These are phyloP conservation scores for Millerozyma acaciae DNA, from an alignment of 805 yeast genomes.

Conservation along the genomic window DNA sequence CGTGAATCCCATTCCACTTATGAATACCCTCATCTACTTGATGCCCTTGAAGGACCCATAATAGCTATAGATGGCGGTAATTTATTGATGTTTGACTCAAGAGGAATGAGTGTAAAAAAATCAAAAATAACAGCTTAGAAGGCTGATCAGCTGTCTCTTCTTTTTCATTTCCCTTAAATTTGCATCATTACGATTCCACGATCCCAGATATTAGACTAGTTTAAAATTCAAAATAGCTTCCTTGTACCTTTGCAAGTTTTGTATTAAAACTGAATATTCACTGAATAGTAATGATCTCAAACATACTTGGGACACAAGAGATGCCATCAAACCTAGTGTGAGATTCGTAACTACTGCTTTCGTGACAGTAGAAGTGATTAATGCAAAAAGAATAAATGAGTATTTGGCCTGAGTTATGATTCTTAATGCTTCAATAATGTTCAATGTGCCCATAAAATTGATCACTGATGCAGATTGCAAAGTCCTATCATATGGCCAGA, in stretches of 20 bases:
- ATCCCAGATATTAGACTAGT: too few relatives aligned
- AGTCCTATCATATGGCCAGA: slow-evolving; percentile 91
- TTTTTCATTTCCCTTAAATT: too few relatives aligned
- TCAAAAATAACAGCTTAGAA: too few relatives aligned
- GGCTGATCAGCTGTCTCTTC: too few relatives aligned
- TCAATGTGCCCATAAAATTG: slow-evolving; percentile 55
- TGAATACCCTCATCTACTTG: slow-evolving; percentile 69
- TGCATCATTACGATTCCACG: too few relatives aligned
- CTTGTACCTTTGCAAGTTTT: slow-evolving; percentile 4
- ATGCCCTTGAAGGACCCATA: slow-evolving; percentile 81
- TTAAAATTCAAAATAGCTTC: too few relatives aligned
- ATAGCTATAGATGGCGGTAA: slow-evolving; percentile 58
- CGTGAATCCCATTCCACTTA: slow-evolving; percentile 71
- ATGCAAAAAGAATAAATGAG: slow-evolving; percentile 10
- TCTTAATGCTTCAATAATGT: slow-evolving; percentile 56
- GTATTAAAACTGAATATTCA: slow-evolving; percentile 13
- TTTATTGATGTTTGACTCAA: slow-evolving; percentile 24
- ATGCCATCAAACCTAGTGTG: background rate
- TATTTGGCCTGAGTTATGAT: slow-evolving; percentile 18
- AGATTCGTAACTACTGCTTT: slow-evolving; percentile 10
- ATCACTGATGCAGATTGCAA: slow-evolving; percentile 59
- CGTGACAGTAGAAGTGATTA: slow-evolving; percentile 13
- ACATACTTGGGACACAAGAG: too few relatives aligned
- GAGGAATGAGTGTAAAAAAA: slow-evolving; percentile 24
- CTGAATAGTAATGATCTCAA: too few relatives aligned